phyloP scores from a whole-genome alignment of 176 grass and related monocot species.

The Cenchrus americanus region DNA sequence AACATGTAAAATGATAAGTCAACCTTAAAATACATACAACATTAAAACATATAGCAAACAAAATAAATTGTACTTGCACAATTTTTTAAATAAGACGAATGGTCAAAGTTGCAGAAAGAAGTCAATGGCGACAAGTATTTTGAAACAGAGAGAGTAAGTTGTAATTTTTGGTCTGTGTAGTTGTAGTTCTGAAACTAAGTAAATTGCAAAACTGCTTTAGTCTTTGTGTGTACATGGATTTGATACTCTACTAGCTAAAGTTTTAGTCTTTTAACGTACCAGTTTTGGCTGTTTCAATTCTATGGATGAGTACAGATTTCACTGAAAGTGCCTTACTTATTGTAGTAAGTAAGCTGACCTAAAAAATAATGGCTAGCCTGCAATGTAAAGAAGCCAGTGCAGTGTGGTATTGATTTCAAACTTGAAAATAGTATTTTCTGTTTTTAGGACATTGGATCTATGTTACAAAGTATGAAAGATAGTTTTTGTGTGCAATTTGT shows the following conservation, averaged over 20 bases:
- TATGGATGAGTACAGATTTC: background rate
- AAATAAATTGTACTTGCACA: no score
- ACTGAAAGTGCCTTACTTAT: background rate
- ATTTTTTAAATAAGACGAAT: no score
- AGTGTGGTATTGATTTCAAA: background rate
- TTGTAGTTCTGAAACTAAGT: background rate
- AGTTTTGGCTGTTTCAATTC: background rate
- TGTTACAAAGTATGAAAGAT: background rate
- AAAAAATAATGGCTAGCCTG: background rate
- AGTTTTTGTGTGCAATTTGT: slow-evolving; percentile 1
- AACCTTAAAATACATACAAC: no score
- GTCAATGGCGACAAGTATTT: no score
- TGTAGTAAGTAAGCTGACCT: background rate
- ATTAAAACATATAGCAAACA: no score
- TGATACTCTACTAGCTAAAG: slow-evolving; percentile 4
- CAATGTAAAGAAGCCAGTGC: background rate
- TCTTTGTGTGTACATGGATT: background rate
- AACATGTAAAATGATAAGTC: no score
- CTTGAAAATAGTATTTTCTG: background rate
- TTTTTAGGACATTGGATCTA: background rate
- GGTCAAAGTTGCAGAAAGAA: no score
- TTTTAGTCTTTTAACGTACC: background rate
- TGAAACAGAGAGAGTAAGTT: no score
- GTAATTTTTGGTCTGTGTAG: background rate
- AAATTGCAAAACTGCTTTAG: background rate